Percentiles rank a stretch among this genome's conserved stretches.
Evolutionary conservation across 805 yeast genomes (phyloP).

Genomic region (Grigorovia jiainica): DNA sequence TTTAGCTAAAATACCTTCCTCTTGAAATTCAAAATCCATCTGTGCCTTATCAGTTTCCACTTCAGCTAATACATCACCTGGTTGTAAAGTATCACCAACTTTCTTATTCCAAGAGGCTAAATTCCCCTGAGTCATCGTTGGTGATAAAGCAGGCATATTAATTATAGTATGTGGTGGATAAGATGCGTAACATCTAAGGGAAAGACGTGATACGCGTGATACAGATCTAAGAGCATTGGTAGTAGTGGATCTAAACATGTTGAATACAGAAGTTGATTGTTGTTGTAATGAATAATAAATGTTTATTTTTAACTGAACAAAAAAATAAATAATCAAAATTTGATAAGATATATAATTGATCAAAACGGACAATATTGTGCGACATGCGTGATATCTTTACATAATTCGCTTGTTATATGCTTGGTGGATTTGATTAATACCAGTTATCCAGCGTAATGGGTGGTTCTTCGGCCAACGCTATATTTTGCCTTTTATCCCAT

Average conservation of each 20-base stretch:
- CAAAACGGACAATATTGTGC: not conserved
- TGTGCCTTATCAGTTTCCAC: constrained; percentile 97
- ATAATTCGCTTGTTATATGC: too few species aligned
- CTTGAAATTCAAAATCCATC: constrained; percentile 98
- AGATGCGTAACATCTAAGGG: constrained; percentile 30
- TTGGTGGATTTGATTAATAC: constrained; percentile 5
- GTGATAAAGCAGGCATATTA: constrained; percentile 98
- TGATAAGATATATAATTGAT: not conserved
- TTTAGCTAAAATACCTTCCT: constrained; percentile 88
- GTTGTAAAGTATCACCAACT: constrained; percentile 77
- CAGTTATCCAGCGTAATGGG: constrained; percentile 21
- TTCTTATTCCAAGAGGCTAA: constrained; percentile 83
- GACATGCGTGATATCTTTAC: too few species aligned
- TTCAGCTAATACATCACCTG: constrained; percentile 95
- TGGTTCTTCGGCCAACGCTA: constrained; percentile 1
- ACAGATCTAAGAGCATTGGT: constrained; percentile 4
- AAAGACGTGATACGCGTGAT: constrained; percentile 11
- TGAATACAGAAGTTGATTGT: not conserved
- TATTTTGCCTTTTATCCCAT: not conserved
- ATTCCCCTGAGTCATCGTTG: constrained; percentile 97
- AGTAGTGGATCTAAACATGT: not conserved
- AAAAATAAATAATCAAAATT: not conserved
- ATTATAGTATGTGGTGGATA: constrained; percentile 83
- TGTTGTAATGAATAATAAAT: not conserved
- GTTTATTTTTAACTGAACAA: not conserved